These are phyloP conservation scores for Fusarium austroafricanum DNA, from an alignment of 2,329 filamentous ascomycete genomes.

Conservation along the genomic window DNA sequence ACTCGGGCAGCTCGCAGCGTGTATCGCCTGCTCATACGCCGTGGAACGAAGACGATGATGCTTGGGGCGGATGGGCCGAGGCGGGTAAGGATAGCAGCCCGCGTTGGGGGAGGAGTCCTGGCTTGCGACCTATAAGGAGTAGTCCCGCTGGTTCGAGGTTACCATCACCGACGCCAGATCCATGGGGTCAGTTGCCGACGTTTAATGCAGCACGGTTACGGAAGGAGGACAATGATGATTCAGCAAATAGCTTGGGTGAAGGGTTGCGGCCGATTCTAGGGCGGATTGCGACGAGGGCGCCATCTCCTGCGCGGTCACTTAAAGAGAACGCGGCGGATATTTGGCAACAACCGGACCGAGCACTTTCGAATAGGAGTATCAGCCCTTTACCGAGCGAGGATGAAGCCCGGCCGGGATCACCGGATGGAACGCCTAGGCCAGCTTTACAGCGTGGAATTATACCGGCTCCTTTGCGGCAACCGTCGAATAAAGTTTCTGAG, in stretches of 20 bases:
- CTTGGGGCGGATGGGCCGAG: conserved; percentile 55
- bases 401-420: conserved; percentile 33
- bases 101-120: conserved; percentile 51
- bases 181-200: conserved; percentile 44
- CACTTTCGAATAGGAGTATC: conserved; percentile 17
- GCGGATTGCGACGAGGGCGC: conserved; percentile 24
- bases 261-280: conserved; percentile 25
- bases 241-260: conserved; percentile 47
- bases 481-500: conserved; percentile 60
- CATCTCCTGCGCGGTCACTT: conserved; percentile 16
- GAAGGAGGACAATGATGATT: conserved; percentile 45
- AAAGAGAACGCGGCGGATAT: conserved; percentile 37
- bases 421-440: conserved; percentile 29
- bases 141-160: conserved; percentile 44
- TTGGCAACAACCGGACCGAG: conserved; percentile 28
- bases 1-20: conserved; percentile 39
- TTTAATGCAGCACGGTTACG: conserved; percentile 27
- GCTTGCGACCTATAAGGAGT: conserved; percentile 46
- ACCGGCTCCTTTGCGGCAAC: conserved; percentile 40
- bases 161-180: conserved; percentile 45
- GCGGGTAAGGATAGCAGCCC: conserved; percentile 43
- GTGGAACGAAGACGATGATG: conserved; percentile 51
- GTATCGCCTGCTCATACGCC: conserved; percentile 43
- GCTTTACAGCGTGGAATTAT: conserved; percentile 26
- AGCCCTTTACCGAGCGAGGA: conserved; percentile 26